Percentiles rank a stretch among this genome's conserved stretches.
phyloP scores from a whole-genome alignment of 1,139 yeast species.

The Entelexis sorbosivorans region DNA sequence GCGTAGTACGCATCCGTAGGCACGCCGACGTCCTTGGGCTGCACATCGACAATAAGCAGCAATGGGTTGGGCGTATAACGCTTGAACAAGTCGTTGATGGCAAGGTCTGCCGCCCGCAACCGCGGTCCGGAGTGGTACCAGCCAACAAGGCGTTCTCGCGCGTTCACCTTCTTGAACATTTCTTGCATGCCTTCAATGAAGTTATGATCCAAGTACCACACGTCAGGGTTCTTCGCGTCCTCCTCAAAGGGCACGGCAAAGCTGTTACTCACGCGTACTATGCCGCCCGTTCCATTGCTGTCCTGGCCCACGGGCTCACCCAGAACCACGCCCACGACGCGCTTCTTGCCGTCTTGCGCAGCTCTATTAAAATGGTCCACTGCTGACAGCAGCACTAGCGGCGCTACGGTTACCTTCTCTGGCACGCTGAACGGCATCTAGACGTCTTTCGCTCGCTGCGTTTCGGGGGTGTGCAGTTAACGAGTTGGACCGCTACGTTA shows the following conservation, averaged over 20 bases:
- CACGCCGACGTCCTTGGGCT: conserved; percentile 67
- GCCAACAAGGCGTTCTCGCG: conserved; percentile 88
- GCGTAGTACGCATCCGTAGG: conserved; percentile 96
- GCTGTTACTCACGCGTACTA: conserved; percentile 36
- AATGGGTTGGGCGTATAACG: conserved; percentile 75
- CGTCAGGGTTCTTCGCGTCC: conserved; percentile 83
- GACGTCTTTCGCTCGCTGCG: background rate
- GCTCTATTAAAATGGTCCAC: conserved; percentile 91
- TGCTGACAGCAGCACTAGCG: conserved; percentile 83
- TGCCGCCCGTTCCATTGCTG: conserved; percentile 18
- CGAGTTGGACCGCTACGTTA: background rate
- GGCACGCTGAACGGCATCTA: conserved; percentile 17
- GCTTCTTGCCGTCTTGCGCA: conserved; percentile 56
- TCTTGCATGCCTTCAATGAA: conserved; percentile 94
- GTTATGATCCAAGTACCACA: conserved; percentile 96
- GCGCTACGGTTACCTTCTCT: conserved; percentile 74
- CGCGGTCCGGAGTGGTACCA: conserved; percentile 99
- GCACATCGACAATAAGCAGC: conserved; percentile 82
- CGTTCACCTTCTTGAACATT: conserved; percentile 95
- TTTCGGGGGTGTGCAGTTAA: background rate
- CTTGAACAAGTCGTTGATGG: conserved; percentile 81
- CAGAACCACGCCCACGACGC: conserved; percentile 88
- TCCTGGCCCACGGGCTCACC: conserved; percentile 47
- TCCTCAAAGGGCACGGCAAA: conserved; percentile 86
- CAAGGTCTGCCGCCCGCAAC: conserved; percentile 73